Evolutionary conservation across 225 moss, liverwort and hornwort species (phyloP).

Genomic region (Pseudoscleropodium purum): DNA sequence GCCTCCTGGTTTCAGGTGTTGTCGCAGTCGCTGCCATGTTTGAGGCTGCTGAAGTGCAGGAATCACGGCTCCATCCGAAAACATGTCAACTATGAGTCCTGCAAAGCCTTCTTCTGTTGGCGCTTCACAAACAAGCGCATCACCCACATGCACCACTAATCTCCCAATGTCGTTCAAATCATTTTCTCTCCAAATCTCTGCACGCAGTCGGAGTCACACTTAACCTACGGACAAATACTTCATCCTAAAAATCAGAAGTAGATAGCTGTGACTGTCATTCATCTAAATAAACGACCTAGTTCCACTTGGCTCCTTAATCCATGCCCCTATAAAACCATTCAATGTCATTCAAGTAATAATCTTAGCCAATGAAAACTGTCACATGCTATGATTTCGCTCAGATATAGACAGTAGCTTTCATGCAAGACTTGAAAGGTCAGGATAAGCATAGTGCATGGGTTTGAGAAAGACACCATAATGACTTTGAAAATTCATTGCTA

Average conservation of each 20-base stretch:
- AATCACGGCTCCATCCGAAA: slow-evolving; percentile 65
- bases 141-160: slow-evolving; percentile 65
- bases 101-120: slow-evolving; percentile 63
- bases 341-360: neutral
- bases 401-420: neutral
- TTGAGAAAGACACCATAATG: neutral
- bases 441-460: neutral
- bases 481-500: neutral
- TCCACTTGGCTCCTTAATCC: neutral
- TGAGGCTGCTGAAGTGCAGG: slow-evolving; percentile 49
- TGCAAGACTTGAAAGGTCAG: neutral
- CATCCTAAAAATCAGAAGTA: neutral
- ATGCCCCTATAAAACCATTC: neutral
- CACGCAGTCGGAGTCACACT: neutral
- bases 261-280: neutral
- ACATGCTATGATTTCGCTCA: neutral
- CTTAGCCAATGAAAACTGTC: neutral
- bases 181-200: neutral
- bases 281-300: neutral
- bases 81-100: slow-evolving; percentile 75
- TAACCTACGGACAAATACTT: neutral
- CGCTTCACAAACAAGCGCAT: slow-evolving; percentile 44
- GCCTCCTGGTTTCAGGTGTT: slow-evolving; percentile 51
- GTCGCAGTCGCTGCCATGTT: slow-evolving; percentile 53
- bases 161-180: slow-evolving; percentile 16